Conservation (phyloP, 352 stramenopile species). For the Phytophthora pluvialis region DNA sequence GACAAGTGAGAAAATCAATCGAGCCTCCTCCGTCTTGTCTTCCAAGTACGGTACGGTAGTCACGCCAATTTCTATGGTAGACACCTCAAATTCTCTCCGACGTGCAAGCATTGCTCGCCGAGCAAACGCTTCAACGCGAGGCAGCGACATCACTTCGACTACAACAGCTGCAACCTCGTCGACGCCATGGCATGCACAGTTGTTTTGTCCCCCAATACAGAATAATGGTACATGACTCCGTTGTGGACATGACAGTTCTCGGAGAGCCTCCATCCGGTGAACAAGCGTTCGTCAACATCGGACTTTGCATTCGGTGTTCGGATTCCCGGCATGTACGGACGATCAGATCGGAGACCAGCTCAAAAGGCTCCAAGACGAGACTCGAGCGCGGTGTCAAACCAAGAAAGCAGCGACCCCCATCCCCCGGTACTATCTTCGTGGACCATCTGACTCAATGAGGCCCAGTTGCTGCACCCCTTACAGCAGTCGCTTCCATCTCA, state of each 20-base stretch:
- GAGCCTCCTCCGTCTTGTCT: no score
- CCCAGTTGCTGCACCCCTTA: slow-evolving; percentile 23
- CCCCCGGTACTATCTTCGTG: slow-evolving; percentile 15
- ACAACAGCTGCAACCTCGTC: slow-evolving; percentile 22
- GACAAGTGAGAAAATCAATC: not conserved
- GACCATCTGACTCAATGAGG: slow-evolving; percentile 37
- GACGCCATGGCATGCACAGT: not conserved
- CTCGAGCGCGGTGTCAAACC: slow-evolving; percentile 6
- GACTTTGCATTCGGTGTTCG: slow-evolving; percentile 1
- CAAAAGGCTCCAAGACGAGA: slow-evolving; percentile 20
- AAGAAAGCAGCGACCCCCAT: slow-evolving; percentile 26
- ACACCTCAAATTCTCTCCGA: slow-evolving; percentile 12
- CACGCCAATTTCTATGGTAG: not conserved
- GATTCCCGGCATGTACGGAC: slow-evolving; percentile 18
- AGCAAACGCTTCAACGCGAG: slow-evolving; percentile 14
- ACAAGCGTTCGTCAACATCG: not conserved
- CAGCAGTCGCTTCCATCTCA: slow-evolving; percentile 13
- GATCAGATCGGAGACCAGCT: slow-evolving; percentile 31
- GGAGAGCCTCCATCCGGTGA: not conserved
- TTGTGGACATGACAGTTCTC: slow-evolving; percentile 8
- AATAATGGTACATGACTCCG: not conserved
- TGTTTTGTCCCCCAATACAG: slow-evolving; percentile 14
- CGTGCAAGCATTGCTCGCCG: no score
- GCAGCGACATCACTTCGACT: slow-evolving; percentile 24
- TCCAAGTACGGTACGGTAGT: not conserved